Evolutionary conservation across 169 alveolate genomes (phyloP), one percentile per base, ranked within the genome.

Genomic region (Blepharisma undulans): DNA sequence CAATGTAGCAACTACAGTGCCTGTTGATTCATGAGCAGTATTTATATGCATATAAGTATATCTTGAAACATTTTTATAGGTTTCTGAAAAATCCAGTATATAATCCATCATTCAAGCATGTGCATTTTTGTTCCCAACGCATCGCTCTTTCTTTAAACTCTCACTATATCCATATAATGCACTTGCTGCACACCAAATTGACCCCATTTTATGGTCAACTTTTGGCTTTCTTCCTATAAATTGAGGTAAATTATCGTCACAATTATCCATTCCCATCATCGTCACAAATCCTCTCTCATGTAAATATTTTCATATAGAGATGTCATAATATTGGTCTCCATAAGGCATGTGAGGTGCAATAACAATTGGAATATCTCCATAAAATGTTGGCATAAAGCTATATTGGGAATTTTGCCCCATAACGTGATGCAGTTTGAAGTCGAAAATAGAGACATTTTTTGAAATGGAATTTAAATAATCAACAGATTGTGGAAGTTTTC

Each of bases 1-100:
- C 0, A 86, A 6, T 61, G 84, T 60, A 16, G 30, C 10, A 10
- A 60, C 29, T 8, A 66, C 25, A 29, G 59, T 71, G 18, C 91
- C 91, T 5, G 91, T 66, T 4, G 61, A 21, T 72, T 86, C 91
- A 72, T 86, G 91, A 60, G 84, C 84, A 12, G 91, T 25, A 25
- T 29, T 21, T 27, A 61, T 71, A 32, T 84, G 89, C 25, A 72
- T 22, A 72, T 66, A 72, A 27, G 84, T 4, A n/a, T 19, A 86
- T 86, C 72, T 25, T 21, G 61, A n/a, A 7, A 21, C 72, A 21
- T 72, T 72, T 25, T n/a, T n/a, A 72, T 86, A 86, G 48, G 10
- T 5, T 8, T 86, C 30, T 19, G n/a, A 21, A 33, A 86, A 86
- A 4, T 86, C 33, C 10, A 71, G 22, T 2, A 72, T 60, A 72